Evolutionary conservation across 108 stramenopile genomes (phyloP).

Genomic region (Nitzschia palea): DNA sequence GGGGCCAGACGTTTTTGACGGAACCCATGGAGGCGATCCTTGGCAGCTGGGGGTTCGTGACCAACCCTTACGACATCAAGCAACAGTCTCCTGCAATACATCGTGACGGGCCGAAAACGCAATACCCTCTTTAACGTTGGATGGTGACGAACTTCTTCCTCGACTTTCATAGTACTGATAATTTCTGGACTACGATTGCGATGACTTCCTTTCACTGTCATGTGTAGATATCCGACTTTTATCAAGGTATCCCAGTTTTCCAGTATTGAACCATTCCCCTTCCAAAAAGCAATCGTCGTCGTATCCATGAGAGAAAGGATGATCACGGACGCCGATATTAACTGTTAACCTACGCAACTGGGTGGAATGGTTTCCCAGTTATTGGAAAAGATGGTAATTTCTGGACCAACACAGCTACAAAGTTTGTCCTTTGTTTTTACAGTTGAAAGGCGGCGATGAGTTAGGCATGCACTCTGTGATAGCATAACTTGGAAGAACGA

Average conservation of each 20-base stretch:
- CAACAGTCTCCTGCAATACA: conserved; percentile 62
- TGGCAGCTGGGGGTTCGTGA: conserved; percentile 23
- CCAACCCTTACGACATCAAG: conserved; percentile 55
- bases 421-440: conserved; percentile 46
- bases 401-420: conserved; percentile 50
- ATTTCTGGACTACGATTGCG: conserved; percentile 85
- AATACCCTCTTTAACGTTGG: conserved; percentile 37
- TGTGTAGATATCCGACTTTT: conserved; percentile 66
- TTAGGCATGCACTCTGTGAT: conserved; percentile 81
- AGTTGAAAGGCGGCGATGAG: conserved; percentile 43
- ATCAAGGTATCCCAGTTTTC: conserved; percentile 77
- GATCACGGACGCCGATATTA: conserved; percentile 43
- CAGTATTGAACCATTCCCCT: conserved; percentile 82
- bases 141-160: conserved; percentile 56
- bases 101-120: conserved; percentile 56
- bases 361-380: conserved; percentile 15
- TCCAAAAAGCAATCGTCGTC: conserved; percentile 38
- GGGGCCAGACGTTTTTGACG: conserved; percentile 29
- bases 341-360: conserved; percentile 40
- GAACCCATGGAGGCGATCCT: conserved; percentile 43
- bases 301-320: conserved; percentile 46
- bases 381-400: conserved; percentile 37
- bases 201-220: conserved; percentile 87
- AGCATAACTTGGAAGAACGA: conserved; percentile 58
- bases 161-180: conserved; percentile 73